These are phyloP conservation scores for Aureobasidium musti DNA, from an alignment of 2,329 filamentous ascomycete species.

Conservation along the genomic window DNA sequence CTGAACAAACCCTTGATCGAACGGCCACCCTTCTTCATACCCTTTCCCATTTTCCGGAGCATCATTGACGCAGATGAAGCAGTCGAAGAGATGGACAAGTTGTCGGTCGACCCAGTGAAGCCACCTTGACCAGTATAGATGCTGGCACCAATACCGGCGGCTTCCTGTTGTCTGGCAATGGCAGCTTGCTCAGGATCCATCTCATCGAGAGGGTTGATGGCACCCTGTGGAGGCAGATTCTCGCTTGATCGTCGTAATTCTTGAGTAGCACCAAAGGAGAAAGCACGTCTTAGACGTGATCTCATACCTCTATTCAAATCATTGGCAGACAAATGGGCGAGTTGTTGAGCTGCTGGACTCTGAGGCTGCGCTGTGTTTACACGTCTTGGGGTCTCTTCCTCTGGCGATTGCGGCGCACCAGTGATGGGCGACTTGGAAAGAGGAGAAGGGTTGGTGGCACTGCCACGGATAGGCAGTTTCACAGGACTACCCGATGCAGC, in stretches of 20 bases:
- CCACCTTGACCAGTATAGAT: constrained; percentile 88
- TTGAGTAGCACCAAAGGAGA: constrained; percentile 94
- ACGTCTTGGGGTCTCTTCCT: constrained; percentile 23
- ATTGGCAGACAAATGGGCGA: constrained; percentile 84
- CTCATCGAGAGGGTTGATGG: constrained; percentile 38
- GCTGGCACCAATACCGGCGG: constrained; percentile 82
- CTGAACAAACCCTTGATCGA: constrained; percentile 93
- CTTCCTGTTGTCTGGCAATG: constrained; percentile 91
- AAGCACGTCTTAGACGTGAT: constrained; percentile 81
- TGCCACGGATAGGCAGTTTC: constrained; percentile 40
- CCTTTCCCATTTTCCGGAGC: constrained; percentile 98
- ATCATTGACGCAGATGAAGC: constrained; percentile 88
- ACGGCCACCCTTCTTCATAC: constrained; percentile 91
- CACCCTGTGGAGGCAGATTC: constrained; percentile 45
- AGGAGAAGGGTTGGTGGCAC: constrained; percentile 50
- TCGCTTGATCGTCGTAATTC: constrained; percentile 77
- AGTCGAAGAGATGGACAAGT: constrained; percentile 86
- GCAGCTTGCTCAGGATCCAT: constrained; percentile 82
- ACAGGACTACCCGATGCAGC: constrained; percentile 31
- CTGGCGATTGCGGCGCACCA: constrained; percentile 20
- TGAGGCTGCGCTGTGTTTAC: constrained; percentile 37
- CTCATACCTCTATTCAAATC: constrained; percentile 78
- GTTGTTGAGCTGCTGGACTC: constrained; percentile 78
- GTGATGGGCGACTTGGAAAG: constrained; percentile 43
- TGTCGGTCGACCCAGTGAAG: constrained; percentile 91